Evolutionary conservation across 306 rosid species (phyloP).

Genomic region (Cucumis hystrix): DNA sequence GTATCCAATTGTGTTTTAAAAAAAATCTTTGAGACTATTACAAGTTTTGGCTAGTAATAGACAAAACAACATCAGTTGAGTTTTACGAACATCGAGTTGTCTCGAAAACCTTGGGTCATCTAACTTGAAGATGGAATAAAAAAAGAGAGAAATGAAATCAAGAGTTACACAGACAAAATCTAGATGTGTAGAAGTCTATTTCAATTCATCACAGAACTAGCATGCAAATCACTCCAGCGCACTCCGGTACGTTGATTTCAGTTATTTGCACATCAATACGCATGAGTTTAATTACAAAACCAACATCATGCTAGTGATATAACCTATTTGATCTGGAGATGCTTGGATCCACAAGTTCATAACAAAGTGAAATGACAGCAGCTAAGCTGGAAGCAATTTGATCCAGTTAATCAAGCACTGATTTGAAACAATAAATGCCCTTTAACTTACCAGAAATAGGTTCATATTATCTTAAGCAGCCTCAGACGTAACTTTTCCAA

Average conservation of each 20-base stretch:
- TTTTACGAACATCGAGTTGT: neutral
- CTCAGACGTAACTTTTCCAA: conserved; percentile 23
- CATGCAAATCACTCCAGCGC: neutral
- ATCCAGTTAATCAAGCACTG: neutral
- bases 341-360: neutral
- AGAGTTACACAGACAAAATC: neutral
- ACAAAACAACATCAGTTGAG: neutral
- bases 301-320: neutral
- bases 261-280: neutral
- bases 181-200: neutral
- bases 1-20: neutral
- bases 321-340: neutral
- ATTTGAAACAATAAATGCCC: neutral
- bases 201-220: neutral
- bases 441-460: conserved; percentile 19
- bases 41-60: neutral
- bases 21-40: neutral
- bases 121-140: neutral
- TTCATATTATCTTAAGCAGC: conserved; percentile 22
- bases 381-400: neutral
- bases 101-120: neutral
- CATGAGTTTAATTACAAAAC: neutral
- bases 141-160: neutral
- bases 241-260: neutral
- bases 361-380: neutral